Conservation (phyloP, 768 basidiomycete genomes). For the Vararia minispora region DNA sequence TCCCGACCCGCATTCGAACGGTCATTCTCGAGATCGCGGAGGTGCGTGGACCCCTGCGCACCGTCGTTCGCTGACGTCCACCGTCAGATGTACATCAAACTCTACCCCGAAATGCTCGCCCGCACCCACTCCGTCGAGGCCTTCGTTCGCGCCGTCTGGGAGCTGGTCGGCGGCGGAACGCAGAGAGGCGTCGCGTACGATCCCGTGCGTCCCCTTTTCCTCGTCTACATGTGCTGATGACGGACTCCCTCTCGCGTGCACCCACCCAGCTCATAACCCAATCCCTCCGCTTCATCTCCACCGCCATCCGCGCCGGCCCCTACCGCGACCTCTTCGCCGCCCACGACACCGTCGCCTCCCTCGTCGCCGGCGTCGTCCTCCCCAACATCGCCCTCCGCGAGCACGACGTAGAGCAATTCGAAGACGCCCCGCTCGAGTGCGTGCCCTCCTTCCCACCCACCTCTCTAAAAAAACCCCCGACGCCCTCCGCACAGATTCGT, state of each 20-base stretch:
- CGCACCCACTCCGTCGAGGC: conserved; percentile 50
- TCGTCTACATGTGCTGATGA: not conserved
- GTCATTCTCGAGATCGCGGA: conserved; percentile 86
- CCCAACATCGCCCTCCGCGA: conserved; percentile 87
- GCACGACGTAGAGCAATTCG: conserved; percentile 90
- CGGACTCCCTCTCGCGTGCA: too few relatives aligned
- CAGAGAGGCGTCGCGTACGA: conserved; percentile 67
- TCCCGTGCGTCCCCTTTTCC: conserved; percentile 32
- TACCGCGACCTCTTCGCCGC: conserved; percentile 76
- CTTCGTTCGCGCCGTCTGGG: conserved; percentile 88
- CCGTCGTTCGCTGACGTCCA: not conserved
- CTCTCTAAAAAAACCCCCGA: too few relatives aligned
- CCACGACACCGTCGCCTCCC: conserved; percentile 66
- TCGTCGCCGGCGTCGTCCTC: conserved; percentile 84
- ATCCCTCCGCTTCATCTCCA: conserved; percentile 83
- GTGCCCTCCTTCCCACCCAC: conserved; percentile 60
- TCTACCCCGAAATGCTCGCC: conserved; percentile 69
- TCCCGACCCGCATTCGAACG: conserved; percentile 87
- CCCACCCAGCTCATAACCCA: conserved; percentile 71
- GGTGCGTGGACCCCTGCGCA: conserved; percentile 29
- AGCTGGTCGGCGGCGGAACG: conserved; percentile 62
- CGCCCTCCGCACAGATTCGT: too few relatives aligned
- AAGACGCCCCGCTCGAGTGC: conserved; percentile 94
- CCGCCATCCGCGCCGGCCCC: conserved; percentile 80
- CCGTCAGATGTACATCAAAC: conserved; percentile 62